A percentile compares a stretch with the other conserved stretches of the same genome.
Conservation (phyloP, 2,329 filamentous ascomycete species). For the Apiospora hydei region DNA sequence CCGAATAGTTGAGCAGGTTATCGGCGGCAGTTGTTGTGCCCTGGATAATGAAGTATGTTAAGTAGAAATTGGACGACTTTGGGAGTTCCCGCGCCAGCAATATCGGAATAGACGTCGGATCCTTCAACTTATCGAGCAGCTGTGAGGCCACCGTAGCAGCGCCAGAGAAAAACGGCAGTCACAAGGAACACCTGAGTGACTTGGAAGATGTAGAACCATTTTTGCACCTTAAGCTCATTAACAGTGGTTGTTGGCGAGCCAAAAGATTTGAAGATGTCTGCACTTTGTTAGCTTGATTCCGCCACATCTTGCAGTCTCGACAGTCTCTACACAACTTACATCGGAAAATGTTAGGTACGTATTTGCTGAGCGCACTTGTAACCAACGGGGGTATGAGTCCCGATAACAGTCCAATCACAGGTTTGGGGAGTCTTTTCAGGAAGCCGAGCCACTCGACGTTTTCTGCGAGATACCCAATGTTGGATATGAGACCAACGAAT, state of each 20-base stretch:
- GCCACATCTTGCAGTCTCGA: neutral
- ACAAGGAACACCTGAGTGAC: conserved; percentile 87
- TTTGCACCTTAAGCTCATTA: conserved; percentile 80
- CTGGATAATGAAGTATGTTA: conserved; percentile 80
- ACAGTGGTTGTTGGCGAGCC: conserved; percentile 75
- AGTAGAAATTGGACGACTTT: conserved; percentile 77
- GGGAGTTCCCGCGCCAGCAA: conserved; percentile 71
- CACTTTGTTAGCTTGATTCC: conserved; percentile 9
- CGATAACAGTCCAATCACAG: conserved; percentile 79
- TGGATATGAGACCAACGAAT: conserved; percentile 84
- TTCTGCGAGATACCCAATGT: conserved; percentile 74
- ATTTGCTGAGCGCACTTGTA: conserved; percentile 81
- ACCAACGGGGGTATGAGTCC: conserved; percentile 83
- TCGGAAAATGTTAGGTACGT: conserved; percentile 80
- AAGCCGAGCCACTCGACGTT: conserved; percentile 74
- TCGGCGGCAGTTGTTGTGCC: conserved; percentile 72
- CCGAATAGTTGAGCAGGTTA: conserved; percentile 66
- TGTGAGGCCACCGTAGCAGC: conserved; percentile 40
- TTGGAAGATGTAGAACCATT: conserved; percentile 81
- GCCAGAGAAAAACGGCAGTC: conserved; percentile 77
- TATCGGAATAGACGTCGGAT: conserved; percentile 46
- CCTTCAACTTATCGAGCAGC: conserved; percentile 35
- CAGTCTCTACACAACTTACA: conserved; percentile 53
- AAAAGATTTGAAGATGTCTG: conserved; percentile 72
- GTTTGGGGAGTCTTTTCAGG: conserved; percentile 72